Evolutionary conservation across 805 yeast species (phyloP).

Genomic region (Hermanozyma aechmeae): DNA sequence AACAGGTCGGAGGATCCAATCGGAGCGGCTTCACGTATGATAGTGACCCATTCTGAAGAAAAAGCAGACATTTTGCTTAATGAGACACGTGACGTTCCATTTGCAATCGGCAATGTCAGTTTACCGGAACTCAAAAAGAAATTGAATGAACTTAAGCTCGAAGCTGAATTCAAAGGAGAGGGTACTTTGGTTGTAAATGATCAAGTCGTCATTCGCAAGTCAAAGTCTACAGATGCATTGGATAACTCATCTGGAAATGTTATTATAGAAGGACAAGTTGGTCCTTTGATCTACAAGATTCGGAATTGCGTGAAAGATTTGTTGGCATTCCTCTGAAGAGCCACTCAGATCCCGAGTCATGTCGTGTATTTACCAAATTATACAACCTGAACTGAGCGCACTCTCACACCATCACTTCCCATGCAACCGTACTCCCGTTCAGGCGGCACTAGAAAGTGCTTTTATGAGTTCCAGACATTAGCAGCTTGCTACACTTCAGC

Average conservation of each 20-base stretch:
- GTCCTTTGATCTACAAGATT: slow-evolving; percentile 69
- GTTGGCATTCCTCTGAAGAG: slow-evolving; percentile 54
- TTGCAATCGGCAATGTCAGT: slow-evolving; percentile 83
- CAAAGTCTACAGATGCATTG: slow-evolving; percentile 22
- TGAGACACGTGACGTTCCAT: no score
- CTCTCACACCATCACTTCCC: slow-evolving; percentile 1
- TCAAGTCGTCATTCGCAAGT: slow-evolving; percentile 65
- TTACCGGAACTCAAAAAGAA: slow-evolving; percentile 69
- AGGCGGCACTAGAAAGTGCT: slow-evolving; percentile 40
- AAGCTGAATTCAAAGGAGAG: slow-evolving; percentile 86
- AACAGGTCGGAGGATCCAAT: no score
- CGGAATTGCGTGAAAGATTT: slow-evolving; percentile 61
- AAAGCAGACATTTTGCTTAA: no score
- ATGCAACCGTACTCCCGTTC: slow-evolving; percentile 41
- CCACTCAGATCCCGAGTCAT: no score
- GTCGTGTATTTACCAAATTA: no score
- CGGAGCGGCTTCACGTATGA: no score
- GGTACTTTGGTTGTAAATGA: slow-evolving; percentile 86
- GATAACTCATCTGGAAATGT: slow-evolving; percentile 65
- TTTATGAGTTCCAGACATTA: slow-evolving; percentile 37
- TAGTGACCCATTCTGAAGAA: no score
- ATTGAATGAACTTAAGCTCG: slow-evolving; percentile 47
- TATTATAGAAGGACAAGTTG: slow-evolving; percentile 74
- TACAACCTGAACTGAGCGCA: no score
- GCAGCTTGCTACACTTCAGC: slow-evolving; percentile 37